Base-by-base conservation (phyloP, 2,329 filamentous ascomycete genomes). In the Aureobasidium subglaciale region DNA sequence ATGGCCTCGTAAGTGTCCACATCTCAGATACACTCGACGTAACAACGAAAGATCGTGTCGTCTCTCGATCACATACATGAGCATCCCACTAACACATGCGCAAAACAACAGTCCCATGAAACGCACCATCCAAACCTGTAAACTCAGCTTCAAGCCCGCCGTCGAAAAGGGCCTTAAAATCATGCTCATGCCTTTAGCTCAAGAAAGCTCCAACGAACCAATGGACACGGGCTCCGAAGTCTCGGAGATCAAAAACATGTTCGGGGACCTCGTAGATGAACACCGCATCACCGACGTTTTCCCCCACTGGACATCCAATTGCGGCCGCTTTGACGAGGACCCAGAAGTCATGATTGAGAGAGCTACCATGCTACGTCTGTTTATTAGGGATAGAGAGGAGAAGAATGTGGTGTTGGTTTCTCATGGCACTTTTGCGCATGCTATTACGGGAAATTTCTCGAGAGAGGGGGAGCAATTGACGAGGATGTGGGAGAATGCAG, bases 371-470 rank as follows among this genome's bases (percentile, higher is more conserved):
- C 82, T 82, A 5, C 74, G 88, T 37, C 62, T 73, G 9, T 83
- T 79, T 71, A 67, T 93, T 35, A 72, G 72, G 62, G 64, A 61
- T 9, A 64, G 74, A 18, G 71, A 72, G 4, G 78, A 81, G 63
- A 83, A 87, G 63, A 80, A 92, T 62, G 80, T 95, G 20, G 82
- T 86, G 0, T 77, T 90, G 2, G 88, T 95, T 5, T 86, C 88
- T 3, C 90, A 95, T 64, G 90, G 90, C 1, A 88, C 86, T 1
- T 87, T 91, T 63, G 68, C 95, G 63, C 90, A 96, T 68, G 95
- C 89, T 63, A 73, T 96, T 60, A 92, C 88, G 0, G 82, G 90
- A 61, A 90, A 95, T 64, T 95, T 85, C 82, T 76, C 82, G 53
- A 85, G 83, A 37, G 16, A 45, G 10, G 42, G 42, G 1, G 30